These are phyloP conservation scores for Solanum gracilifrons DNA, from an alignment of 257 asterid genomes.

Conservation along the genomic window DNA sequence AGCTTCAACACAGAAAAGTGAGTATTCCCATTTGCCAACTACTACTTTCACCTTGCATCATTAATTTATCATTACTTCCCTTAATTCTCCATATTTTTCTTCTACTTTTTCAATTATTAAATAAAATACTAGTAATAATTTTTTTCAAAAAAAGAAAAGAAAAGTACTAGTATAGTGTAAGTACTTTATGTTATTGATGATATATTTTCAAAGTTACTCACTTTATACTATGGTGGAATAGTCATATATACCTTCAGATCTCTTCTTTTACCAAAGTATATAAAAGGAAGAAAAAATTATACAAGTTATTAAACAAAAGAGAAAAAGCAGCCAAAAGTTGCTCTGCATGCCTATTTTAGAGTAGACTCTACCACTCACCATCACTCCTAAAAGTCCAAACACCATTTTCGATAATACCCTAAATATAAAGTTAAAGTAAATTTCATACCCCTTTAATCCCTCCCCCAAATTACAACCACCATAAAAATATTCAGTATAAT, in stretches of 20 bases:
- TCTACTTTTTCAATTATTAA: neutral
- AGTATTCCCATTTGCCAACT: neutral
- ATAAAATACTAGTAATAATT: neutral
- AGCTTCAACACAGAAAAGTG: neutral
- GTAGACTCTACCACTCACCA: neutral
- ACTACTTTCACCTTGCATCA: neutral
- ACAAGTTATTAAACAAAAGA: neutral
- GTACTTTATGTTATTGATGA: neutral
- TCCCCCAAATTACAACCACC: neutral
- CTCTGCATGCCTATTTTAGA: constrained; percentile 13
- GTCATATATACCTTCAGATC: constrained; percentile 1
- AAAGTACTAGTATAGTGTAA: neutral
- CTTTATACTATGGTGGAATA: neutral
- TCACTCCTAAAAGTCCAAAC: neutral
- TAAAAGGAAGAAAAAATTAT: neutral
- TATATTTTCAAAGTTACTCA: constrained; percentile 7
- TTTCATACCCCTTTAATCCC: neutral
- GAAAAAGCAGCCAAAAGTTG: constrained; percentile 25
- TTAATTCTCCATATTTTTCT: neutral
- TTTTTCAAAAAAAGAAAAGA: neutral
- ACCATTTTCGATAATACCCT: neutral
- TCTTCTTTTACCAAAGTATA: constrained; percentile 34
- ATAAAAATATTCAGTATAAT: neutral
- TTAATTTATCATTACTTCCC: constrained; percentile 6
- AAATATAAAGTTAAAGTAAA: neutral